These are phyloP conservation scores for Hymenoscyphus repandus DNA, from an alignment of 2,329 filamentous ascomycete genomes.

Conservation along the genomic window DNA sequence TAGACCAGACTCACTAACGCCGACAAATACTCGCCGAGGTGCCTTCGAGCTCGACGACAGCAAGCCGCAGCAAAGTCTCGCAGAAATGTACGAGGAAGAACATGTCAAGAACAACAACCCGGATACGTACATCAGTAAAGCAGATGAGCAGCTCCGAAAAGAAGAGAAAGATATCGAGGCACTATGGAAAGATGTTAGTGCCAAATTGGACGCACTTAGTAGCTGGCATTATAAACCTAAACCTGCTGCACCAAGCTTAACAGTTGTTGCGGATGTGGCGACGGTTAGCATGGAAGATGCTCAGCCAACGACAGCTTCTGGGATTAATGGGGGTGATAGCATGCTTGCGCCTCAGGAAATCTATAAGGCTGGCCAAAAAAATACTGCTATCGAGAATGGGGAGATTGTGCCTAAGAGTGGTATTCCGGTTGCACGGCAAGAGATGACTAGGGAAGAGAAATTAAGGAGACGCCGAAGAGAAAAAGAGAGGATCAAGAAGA, in stretches of 20 bases:
- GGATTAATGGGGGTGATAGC: conserved; percentile 61
- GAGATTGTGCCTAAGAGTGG: conserved; percentile 77
- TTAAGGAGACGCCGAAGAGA: conserved; percentile 67
- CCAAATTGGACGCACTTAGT: conserved; percentile 80
- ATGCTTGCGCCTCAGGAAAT: conserved; percentile 92
- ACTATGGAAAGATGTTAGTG: conserved; percentile 76
- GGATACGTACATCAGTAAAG: conserved; percentile 70
- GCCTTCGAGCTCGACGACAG: conserved; percentile 71
- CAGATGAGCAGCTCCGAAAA: conserved; percentile 74
- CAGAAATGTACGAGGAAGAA: conserved; percentile 91
- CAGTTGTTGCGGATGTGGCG: conserved; percentile 85
- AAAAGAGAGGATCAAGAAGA: conserved; percentile 79
- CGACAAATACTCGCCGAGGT: conserved; percentile 59
- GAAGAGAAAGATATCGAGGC: conserved; percentile 79
- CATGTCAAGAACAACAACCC: conserved; percentile 75
- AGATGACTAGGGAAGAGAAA: conserved; percentile 87
- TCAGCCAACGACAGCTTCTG: conserved; percentile 75
- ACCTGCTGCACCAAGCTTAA: conserved; percentile 72
- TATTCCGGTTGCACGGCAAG: conserved; percentile 71
- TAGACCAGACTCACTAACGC: conserved; percentile 66
- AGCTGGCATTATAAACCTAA: conserved; percentile 96
- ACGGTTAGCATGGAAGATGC: conserved; percentile 93
- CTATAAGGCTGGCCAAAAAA: conserved; percentile 72
- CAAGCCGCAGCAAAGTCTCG: conserved; percentile 81
- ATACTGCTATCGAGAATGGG: conserved; percentile 47